These are phyloP conservation scores for Naganishia kalamii DNA, from an alignment of 768 basidiomycete species.

Conservation along the genomic window DNA sequence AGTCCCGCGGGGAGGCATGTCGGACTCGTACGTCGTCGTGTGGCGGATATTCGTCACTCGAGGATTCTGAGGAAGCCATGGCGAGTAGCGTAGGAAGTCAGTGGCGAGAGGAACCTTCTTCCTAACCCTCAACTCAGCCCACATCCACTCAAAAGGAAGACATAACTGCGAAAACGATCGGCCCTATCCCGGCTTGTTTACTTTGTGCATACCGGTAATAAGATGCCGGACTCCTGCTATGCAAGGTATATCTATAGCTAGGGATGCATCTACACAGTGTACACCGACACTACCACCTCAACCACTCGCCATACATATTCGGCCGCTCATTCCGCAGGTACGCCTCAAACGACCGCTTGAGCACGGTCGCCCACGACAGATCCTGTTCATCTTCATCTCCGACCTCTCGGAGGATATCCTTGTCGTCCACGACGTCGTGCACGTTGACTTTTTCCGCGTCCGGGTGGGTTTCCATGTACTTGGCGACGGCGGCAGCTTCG, in stretches of 20 bases:
- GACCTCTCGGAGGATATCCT: constrained; percentile 5
- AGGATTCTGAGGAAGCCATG: background rate
- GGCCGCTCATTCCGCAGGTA: constrained; percentile 85
- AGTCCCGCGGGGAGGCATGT: background rate
- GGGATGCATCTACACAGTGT: background rate
- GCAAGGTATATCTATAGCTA: background rate
- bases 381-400: constrained; percentile 40
- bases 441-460: constrained; percentile 18
- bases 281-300: constrained; percentile 51
- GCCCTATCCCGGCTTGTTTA: background rate
- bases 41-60: background rate
- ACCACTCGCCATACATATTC: constrained; percentile 89
- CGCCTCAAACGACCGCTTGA: constrained; percentile 91
- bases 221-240: too few relatives aligned
- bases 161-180: background rate
- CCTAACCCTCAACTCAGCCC: too few relatives aligned
- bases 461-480: constrained; percentile 15
- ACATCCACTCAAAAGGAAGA: background rate
- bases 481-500: constrained; percentile 34
- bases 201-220: too few relatives aligned
- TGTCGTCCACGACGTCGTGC: background rate
- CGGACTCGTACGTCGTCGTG: background rate
- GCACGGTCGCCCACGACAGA: constrained; percentile 72
- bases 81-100: too few relatives aligned
- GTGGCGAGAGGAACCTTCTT: too few relatives aligned